Percentiles rank a stretch among this genome's conserved stretches.
Evolutionary conservation across 1,284 basidiomycete species (phyloP).

Genomic region (Amylostereum areolatum): DNA sequence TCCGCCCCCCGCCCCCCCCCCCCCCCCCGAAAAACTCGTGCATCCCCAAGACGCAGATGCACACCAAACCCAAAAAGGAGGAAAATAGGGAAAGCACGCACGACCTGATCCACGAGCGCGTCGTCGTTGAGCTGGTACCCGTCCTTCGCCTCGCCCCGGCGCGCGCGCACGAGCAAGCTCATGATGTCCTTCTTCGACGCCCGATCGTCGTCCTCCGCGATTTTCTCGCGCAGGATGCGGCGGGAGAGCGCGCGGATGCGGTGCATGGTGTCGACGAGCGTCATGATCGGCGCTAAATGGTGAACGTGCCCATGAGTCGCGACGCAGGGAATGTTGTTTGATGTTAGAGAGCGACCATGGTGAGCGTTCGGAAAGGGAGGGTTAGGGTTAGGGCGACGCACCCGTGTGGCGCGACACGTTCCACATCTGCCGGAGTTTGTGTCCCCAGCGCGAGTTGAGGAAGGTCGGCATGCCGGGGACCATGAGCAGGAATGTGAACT

Average conservation of each 20-base stretch:
- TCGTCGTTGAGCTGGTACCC: conserved; percentile 38
- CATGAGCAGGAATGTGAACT: conserved; percentile 28
- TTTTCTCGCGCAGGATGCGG: conserved; percentile 20
- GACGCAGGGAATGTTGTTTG: no score
- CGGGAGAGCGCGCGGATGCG: conserved; percentile 34
- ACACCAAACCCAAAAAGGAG: no score
- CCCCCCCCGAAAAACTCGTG: no score
- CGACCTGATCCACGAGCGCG: conserved; percentile 48
- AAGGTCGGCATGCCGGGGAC: conserved; percentile 27
- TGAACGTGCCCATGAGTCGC: conserved; percentile 13
- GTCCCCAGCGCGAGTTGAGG: not conserved
- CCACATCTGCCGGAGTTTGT: not conserved
- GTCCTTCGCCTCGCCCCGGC: conserved; percentile 23
- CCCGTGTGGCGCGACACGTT: not conserved
- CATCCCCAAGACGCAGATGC: no score
- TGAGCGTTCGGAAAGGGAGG: no score
- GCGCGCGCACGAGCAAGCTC: conserved; percentile 39
- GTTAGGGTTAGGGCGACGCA: no score
- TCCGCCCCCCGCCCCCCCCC: no score
- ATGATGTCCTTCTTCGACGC: conserved; percentile 37
- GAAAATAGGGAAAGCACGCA: conserved; percentile 19
- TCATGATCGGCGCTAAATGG: conserved; percentile 15
- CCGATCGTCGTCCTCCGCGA: conserved; percentile 34
- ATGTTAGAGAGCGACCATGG: no score
- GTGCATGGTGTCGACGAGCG: conserved; percentile 33